Conservation (phyloP, 495 filamentous ascomycete species). For the Thermothielavioides terrestris region DNA sequence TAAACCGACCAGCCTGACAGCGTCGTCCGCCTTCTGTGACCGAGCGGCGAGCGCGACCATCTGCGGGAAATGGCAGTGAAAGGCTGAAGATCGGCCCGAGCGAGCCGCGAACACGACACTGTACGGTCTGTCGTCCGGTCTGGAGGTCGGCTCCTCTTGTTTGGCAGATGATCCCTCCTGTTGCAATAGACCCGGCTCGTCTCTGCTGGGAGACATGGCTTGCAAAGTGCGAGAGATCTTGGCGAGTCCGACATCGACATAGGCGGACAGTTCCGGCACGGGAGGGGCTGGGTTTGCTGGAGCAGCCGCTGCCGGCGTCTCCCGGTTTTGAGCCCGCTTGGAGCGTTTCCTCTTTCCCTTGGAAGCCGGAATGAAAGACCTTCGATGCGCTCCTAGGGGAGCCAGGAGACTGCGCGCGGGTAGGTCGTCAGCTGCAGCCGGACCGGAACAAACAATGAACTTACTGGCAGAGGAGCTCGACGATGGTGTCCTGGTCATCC, state of each 20-base stretch:
- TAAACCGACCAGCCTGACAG: slow-evolving; percentile 48
- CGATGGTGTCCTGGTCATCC: slow-evolving; percentile 44
- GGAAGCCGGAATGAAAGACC: slow-evolving; percentile 37
- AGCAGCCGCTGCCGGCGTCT: slow-evolving; percentile 1
- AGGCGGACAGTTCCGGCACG: slow-evolving; percentile 39
- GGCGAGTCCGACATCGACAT: slow-evolving; percentile 52
- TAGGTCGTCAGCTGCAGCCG: not conserved
- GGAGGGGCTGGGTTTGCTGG: slow-evolving; percentile 19
- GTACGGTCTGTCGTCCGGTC: not conserved
- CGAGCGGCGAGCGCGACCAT: slow-evolving; percentile 45
- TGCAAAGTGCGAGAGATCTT: slow-evolving; percentile 48
- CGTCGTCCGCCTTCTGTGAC: slow-evolving; percentile 24
- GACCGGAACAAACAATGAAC: slow-evolving; percentile 11
- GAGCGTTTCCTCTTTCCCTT: slow-evolving; percentile 45
- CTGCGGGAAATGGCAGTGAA: slow-evolving; percentile 53
- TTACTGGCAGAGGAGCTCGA: slow-evolving; percentile 49
- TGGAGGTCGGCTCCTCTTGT: not conserved
- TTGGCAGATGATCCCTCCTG: not conserved
- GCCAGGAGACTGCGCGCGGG: slow-evolving; percentile 39
- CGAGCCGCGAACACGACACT: slow-evolving; percentile 45
- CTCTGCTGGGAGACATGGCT: slow-evolving; percentile 22
- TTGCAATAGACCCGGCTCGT: not conserved
- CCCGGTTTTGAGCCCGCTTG: slow-evolving; percentile 17
- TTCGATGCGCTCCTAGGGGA: slow-evolving; percentile 48
- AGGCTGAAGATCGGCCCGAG: slow-evolving; percentile 39